These are phyloP conservation scores for Colletotrichum sp. DNA, from an alignment of 2,329 filamentous ascomycete species.

Conservation along the genomic window DNA sequence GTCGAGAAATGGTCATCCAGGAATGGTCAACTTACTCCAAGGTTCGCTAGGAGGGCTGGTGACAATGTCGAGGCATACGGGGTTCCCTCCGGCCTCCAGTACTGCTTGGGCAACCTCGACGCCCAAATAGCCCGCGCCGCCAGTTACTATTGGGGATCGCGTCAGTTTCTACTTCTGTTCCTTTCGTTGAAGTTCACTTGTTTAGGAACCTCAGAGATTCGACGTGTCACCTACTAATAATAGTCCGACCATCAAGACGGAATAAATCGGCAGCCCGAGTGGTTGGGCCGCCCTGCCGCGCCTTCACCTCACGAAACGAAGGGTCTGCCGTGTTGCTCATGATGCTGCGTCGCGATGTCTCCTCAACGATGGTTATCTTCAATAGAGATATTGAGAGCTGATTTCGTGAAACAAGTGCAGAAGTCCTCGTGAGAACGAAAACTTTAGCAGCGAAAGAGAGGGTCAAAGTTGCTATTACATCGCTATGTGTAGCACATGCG, in stretches of 20 bases:
- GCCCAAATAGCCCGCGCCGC: conserved; percentile 28
- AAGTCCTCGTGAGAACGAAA: neutral
- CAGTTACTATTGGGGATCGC: conserved; percentile 24
- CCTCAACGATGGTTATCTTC: neutral
- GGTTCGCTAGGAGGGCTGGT: conserved; percentile 8
- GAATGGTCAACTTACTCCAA: conserved; percentile 23
- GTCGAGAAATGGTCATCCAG: neutral
- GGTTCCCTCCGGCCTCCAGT: conserved; percentile 36
- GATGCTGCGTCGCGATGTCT: neutral
- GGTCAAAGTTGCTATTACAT: neutral
- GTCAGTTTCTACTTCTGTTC: neutral
- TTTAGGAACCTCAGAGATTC: neutral
- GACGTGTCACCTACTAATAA: neutral
- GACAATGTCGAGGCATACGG: conserved; percentile 33
- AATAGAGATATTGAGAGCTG: neutral
- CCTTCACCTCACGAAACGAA: neutral
- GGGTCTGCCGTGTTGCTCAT: neutral
- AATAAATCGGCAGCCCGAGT: neutral
- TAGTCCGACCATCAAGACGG: neutral
- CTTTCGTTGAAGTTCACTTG: neutral
- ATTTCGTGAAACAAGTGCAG: neutral
- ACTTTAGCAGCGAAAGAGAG: neutral
- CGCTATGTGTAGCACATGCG: neutral
- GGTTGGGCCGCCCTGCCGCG: neutral
- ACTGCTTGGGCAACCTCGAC: conserved; percentile 24